Conservation (phyloP, 257 asterid genomes). For the Avicennia marina region DNA sequence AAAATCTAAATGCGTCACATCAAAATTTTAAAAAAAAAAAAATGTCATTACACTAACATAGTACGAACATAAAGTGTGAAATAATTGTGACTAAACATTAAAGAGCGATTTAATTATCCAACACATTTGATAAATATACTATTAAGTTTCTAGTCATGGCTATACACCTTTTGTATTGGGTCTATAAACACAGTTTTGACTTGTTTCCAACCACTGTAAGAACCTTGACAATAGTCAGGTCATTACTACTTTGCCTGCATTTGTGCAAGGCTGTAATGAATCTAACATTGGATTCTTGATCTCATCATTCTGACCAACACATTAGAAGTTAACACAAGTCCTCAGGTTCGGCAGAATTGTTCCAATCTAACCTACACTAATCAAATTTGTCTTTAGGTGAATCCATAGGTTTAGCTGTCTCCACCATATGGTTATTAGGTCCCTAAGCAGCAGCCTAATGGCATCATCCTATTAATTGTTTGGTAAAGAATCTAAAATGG, state of each 20-base stretch:
- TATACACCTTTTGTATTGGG: too few relatives aligned
- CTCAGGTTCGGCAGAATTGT: not conserved
- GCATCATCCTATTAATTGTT: conserved; percentile 1
- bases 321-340: not conserved
- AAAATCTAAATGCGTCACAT: too few relatives aligned
- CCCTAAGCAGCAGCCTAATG: not conserved
- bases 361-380: not conserved
- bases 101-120: too few relatives aligned
- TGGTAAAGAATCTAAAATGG: not conserved
- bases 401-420: conserved; percentile 19
- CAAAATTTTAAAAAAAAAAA: too few relatives aligned
- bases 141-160: too few relatives aligned
- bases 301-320: not conserved
- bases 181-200: too few relatives aligned
- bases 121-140: too few relatives aligned
- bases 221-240: not conserved
- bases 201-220: not conserved
- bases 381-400: not conserved
- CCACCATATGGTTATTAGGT: not conserved
- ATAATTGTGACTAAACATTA: too few relatives aligned
- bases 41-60: too few relatives aligned
- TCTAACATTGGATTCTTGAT: conserved; percentile 6
- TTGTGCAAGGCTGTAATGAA: not conserved
- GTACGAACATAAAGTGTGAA: too few relatives aligned
- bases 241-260: not conserved